These are phyloP conservation scores for Diaporthe australafricana DNA, from an alignment of 2,329 filamentous ascomycete species.

Conservation along the genomic window DNA sequence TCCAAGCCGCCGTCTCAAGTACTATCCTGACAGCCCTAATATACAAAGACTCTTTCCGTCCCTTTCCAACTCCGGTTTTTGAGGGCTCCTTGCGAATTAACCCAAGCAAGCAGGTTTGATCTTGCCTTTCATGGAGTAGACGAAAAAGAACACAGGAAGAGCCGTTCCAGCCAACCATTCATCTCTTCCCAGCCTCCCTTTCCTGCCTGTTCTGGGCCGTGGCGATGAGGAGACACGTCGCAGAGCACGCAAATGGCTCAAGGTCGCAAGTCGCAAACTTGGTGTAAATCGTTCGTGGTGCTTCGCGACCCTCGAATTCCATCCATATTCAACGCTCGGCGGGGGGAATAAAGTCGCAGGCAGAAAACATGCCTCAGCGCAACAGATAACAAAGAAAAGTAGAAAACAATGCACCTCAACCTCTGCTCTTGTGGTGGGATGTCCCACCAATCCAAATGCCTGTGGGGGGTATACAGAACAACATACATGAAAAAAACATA, in stretches of 20 bases:
- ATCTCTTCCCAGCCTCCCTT: not conserved
- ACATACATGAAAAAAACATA: constrained; percentile 33
- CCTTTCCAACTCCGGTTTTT: constrained; percentile 33
- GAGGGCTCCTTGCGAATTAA: constrained; percentile 19
- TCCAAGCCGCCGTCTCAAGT: constrained; percentile 20
- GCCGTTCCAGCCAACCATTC: not conserved
- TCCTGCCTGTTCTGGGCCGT: constrained; percentile 12
- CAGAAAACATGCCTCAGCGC: constrained; percentile 20
- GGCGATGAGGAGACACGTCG: constrained; percentile 9
- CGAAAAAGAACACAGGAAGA: not conserved
- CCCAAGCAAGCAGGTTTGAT: constrained; percentile 25
- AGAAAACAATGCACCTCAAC: constrained; percentile 33
- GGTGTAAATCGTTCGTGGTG: constrained; percentile 28
- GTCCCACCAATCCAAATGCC: constrained; percentile 37
- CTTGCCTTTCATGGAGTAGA: not conserved
- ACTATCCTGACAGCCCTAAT: constrained; percentile 31
- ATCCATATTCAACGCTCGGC: constrained; percentile 31
- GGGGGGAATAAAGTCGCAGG: constrained; percentile 20
- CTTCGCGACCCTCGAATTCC: constrained; percentile 20
- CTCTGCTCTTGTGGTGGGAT: constrained; percentile 32
- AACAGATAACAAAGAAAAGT: not conserved
- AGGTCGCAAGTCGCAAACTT: constrained; percentile 28
- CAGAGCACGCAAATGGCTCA: constrained; percentile 24
- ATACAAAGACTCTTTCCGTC: constrained; percentile 26
- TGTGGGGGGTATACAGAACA: constrained; percentile 38